Percentiles rank a stretch among this genome's conserved stretches.
Conservation (phyloP, 805 yeast genomes). For the Zygosaccharomyces gambellarensis region DNA sequence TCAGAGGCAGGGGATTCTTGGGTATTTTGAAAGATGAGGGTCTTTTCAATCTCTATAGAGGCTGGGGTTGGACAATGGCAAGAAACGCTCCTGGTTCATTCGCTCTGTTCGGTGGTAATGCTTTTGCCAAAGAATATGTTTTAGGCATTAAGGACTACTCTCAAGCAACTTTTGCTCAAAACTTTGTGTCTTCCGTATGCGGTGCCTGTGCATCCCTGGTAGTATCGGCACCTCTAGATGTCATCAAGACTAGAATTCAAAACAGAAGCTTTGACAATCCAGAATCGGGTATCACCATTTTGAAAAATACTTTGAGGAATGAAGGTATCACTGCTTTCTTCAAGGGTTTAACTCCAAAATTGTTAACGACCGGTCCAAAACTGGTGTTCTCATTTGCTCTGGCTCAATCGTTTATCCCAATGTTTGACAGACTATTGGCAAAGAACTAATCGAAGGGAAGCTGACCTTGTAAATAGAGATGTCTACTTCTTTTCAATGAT, state of each 20-base stretch:
- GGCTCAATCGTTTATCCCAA: slow-evolving; percentile 96
- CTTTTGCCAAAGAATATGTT: slow-evolving; percentile 96
- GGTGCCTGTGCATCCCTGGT: slow-evolving; percentile 97
- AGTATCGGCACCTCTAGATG: slow-evolving; percentile 96
- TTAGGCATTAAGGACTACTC: slow-evolving; percentile 83
- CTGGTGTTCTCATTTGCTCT: slow-evolving; percentile 96
- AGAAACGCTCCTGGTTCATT: slow-evolving; percentile 99
- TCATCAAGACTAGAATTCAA: slow-evolving; percentile 97
- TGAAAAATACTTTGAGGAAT: slow-evolving; percentile 86
- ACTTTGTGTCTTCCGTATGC: slow-evolving; percentile 87
- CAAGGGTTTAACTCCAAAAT: slow-evolving; percentile 94
- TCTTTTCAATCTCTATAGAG: slow-evolving; percentile 77
- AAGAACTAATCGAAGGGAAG: slow-evolving; percentile 15
- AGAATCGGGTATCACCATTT: slow-evolving; percentile 85
- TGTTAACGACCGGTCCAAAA: slow-evolving; percentile 97
- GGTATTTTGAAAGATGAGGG: slow-evolving; percentile 89
- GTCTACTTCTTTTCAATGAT: neutral
- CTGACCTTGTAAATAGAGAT: slow-evolving; percentile 4
- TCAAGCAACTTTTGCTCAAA: slow-evolving; percentile 90
- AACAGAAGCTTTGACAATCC: slow-evolving; percentile 94
- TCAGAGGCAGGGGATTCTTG: slow-evolving; percentile 94
- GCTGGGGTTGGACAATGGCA: slow-evolving; percentile 99
- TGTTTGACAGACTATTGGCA: slow-evolving; percentile 70
- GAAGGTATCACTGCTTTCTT: slow-evolving; percentile 90
- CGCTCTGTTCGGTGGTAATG: slow-evolving; percentile 96